These are phyloP conservation scores for Tulasnella calospora DNA, from an alignment of 768 basidiomycete genomes.

Conservation along the genomic window DNA sequence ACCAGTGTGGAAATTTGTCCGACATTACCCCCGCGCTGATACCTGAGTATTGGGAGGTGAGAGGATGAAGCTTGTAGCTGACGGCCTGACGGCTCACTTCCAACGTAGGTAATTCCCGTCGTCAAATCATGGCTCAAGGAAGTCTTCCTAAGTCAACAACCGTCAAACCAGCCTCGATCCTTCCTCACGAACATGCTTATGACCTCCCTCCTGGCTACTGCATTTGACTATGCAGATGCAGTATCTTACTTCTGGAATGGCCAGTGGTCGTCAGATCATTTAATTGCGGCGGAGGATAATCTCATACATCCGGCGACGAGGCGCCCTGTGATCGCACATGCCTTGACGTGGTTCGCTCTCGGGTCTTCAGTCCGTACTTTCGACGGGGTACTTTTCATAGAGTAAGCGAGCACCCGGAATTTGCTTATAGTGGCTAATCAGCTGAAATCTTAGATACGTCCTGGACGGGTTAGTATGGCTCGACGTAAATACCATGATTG, in stretches of 20 bases:
- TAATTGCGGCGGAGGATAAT: neutral
- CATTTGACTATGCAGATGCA: neutral
- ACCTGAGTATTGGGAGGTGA: neutral
- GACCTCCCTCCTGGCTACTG: neutral
- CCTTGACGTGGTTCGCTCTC: neutral
- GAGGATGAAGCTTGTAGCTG: neutral
- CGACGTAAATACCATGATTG: neutral
- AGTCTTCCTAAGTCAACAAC: neutral
- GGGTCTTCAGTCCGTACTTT: no score
- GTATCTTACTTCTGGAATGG: neutral
- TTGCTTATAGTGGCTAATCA: no score
- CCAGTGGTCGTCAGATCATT: neutral
- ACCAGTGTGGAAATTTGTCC: neutral
- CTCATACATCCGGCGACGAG: neutral
- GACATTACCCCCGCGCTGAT: neutral
- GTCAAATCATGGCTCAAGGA: neutral
- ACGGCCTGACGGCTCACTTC: no score
- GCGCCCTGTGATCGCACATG: neutral
- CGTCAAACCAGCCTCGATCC: neutral
- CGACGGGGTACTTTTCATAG: neutral
- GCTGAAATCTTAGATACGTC: neutral
- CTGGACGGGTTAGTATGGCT: neutral
- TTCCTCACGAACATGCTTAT: neutral
- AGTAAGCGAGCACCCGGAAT: neutral
- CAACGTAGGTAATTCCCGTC: neutral